Conservation (phyloP, 1,284 basidiomycete species). For the Sporisorium scitamineum region DNA sequence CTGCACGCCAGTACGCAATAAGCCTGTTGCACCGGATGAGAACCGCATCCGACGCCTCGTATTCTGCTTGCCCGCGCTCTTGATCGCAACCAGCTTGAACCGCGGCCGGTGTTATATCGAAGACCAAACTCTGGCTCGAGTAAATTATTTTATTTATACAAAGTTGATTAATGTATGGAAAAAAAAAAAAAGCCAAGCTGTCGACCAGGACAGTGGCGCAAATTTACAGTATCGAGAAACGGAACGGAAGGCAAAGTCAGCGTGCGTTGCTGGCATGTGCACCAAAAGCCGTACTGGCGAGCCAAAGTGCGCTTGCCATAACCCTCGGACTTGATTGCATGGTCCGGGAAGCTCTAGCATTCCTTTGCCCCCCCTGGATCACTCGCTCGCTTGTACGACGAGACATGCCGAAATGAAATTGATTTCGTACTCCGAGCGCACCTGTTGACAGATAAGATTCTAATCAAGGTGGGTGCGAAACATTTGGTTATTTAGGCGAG, state of each 20-base stretch:
- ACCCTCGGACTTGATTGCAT: no score
- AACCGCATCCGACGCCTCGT: no score
- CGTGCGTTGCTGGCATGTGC: background rate
- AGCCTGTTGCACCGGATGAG: no score
- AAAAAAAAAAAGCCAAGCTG: conserved; percentile 1
- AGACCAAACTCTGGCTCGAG: background rate
- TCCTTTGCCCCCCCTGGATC: background rate
- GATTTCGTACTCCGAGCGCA: background rate
- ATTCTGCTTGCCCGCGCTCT: no score
- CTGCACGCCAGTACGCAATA: no score
- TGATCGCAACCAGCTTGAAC: background rate
- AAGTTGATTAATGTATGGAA: background rate
- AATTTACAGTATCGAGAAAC: background rate
- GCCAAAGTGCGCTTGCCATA: background rate
- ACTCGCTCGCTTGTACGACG: conserved; percentile 1
- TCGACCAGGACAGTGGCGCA: conserved; percentile 1
- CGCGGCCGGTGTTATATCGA: background rate
- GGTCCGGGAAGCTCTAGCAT: no score
- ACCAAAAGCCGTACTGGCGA: background rate
- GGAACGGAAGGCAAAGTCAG: conserved; percentile 4
- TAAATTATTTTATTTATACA: background rate
- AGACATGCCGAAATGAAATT: background rate
- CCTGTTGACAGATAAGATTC: background rate
- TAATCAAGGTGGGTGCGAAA: background rate
- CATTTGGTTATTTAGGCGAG: background rate